These are phyloP conservation scores for Parascedosporium putredinis DNA, from an alignment of 2,329 filamentous ascomycete species.

Conservation along the genomic window DNA sequence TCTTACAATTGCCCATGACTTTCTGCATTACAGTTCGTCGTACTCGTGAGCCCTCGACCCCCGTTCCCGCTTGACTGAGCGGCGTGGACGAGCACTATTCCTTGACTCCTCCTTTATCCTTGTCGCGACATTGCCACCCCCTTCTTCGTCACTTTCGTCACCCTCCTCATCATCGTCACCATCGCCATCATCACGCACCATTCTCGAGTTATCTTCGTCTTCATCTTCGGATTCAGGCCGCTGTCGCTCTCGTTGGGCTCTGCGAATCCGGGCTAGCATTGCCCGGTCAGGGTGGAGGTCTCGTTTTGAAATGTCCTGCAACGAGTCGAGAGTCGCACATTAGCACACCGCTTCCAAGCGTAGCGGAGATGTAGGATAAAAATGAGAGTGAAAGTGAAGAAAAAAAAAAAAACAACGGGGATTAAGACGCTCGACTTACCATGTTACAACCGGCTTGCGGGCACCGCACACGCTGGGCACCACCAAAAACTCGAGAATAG, in stretches of 20 bases:
- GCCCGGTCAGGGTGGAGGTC: constrained; percentile 5
- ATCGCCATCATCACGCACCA: background rate
- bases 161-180: too few relatives aligned
- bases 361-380: background rate
- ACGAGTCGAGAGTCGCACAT: background rate
- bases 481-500: constrained; percentile 48
- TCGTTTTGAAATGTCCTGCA: background rate
- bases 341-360: background rate
- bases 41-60: background rate
- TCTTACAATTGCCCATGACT: too few relatives aligned
- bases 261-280: constrained; percentile 5
- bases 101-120: background rate
- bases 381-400: background rate
- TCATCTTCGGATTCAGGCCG: background rate
- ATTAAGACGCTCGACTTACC: background rate
- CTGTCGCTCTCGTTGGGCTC: background rate
- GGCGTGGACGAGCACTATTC: background rate
- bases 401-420: too few relatives aligned
- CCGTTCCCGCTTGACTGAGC: background rate
- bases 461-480: constrained; percentile 38
- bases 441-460: constrained; percentile 42
- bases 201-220: background rate
- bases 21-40: background rate
- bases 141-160: too few relatives aligned
- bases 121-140: too few relatives aligned